Evolutionary conservation across 306 rosid species (phyloP), one percentile per base, ranked within the genome.

Genomic region (Ziziphus jujuba): DNA sequence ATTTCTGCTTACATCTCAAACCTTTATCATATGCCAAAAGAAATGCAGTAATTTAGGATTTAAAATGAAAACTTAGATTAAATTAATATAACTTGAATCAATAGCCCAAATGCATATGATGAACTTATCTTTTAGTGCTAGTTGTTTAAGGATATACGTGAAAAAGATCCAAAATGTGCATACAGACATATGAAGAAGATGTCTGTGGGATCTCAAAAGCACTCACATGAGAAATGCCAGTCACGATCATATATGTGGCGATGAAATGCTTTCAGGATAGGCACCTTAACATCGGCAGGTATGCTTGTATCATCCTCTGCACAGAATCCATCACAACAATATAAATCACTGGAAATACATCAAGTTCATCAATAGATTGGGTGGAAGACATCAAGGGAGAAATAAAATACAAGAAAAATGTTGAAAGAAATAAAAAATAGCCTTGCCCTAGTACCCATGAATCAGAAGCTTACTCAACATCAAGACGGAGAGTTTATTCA

Each of bases 241-340:
- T 87, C 81, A 10, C 66, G 86, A 74, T 88, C 87, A 79, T 87
- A 90, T 47, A 93, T 74, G 73, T 88, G 96, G 40, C 74, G 75
- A 74, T 85, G 89, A 82, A 95, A 95, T 57, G 78, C 92, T 75
- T 54, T 79, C 72, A 95, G 83, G 75, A 95, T 90, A 17, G 97
- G 99, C 66, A 95, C 89, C 79, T 95, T 95, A 65, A 95, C 86
- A 56, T 88, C 92, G 6, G 85, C 70, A 1, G 71, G 74, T 73
- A 95, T 61, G 79, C 96, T 78, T 63, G 99, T 95, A 80, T 95
- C 99, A 74, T 95, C 99, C 99, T 95, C 99, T 95, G 86, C 40
- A 75, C 65, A 81, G 52, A 61, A 50, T 33, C 35, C 38, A 79
- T 53, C 50, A 50, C 19, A 24, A 23, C 33, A 56, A 61, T 59